These are phyloP conservation scores for Diplosphaera chodatii DNA, from an alignment of 139 green algal species.

Conservation along the genomic window DNA sequence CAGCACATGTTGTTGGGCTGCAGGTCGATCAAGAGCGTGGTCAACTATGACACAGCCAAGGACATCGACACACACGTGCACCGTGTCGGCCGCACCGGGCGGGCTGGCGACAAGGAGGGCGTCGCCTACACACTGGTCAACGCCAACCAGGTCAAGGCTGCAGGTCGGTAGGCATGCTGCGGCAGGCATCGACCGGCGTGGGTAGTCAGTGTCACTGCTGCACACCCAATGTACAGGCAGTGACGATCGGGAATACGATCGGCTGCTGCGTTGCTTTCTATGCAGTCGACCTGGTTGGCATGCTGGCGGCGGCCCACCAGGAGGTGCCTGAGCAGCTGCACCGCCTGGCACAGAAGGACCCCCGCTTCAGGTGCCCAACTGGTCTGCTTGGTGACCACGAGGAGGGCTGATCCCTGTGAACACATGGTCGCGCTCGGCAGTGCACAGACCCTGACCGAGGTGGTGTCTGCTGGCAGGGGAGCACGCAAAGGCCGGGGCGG, in stretches of 20 bases:
- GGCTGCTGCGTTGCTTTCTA: conserved; percentile 19
- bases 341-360: conserved; percentile 59
- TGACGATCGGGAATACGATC: too few species aligned
- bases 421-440: too few species aligned
- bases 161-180: conserved; percentile 18
- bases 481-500: conserved; percentile 22
- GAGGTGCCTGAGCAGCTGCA: conserved; percentile 58
- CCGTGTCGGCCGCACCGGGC: conserved; percentile 86
- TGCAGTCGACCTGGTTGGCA: conserved; percentile 58
- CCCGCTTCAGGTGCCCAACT: conserved; percentile 14
- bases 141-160: conserved; percentile 57
- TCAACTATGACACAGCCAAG: conserved; percentile 79
- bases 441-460: neutral
- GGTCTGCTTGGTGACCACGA: conserved; percentile 16
- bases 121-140: conserved; percentile 77
- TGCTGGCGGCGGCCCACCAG: conserved; percentile 64
- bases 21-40: conserved; percentile 66
- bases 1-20: neutral
- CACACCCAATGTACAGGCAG: too few species aligned
- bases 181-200: too few species aligned
- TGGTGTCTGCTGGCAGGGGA: conserved; percentile 2
- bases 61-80: conserved; percentile 90
- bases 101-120: conserved; percentile 90
- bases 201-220: too few species aligned
- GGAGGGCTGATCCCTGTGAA: too few species aligned